phyloP scores from a whole-genome alignment of 2,329 filamentous ascomycete species.

The Arthrinium puccinioides region DNA sequence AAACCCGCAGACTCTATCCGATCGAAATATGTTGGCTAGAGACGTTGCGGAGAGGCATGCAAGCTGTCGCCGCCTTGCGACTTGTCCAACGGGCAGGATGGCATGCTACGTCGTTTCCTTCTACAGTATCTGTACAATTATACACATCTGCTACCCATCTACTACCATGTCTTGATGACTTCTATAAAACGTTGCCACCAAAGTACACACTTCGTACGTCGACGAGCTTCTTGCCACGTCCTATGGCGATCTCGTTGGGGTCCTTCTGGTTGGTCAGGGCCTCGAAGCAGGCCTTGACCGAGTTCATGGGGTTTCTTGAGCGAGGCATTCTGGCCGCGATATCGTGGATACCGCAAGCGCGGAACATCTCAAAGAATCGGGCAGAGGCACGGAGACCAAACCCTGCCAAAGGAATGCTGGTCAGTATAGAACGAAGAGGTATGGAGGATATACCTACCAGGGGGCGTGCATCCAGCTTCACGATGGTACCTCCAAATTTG shows the following conservation, averaged over 20 bases:
- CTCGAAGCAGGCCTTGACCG: slow-evolving; percentile 82
- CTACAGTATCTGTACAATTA: slow-evolving; percentile 2
- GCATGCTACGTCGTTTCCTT: neutral
- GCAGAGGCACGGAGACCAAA: slow-evolving; percentile 90
- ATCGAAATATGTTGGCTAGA: no score
- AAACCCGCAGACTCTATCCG: no score
- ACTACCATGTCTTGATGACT: slow-evolving; percentile 4
- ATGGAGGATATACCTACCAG: slow-evolving; percentile 55
- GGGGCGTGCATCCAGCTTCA: slow-evolving; percentile 78
- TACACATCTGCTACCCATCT: neutral
- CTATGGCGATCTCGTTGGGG: slow-evolving; percentile 83
- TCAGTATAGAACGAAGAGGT: neutral
- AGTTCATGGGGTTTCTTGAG: slow-evolving; percentile 94
- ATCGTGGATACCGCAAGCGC: slow-evolving; percentile 79
- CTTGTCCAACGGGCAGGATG: no score
- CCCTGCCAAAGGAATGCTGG: slow-evolving; percentile 42
- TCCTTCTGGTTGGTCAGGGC: slow-evolving; percentile 77
- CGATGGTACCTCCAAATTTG: slow-evolving; percentile 83
- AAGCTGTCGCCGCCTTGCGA: no score
- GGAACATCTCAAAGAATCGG: slow-evolving; percentile 91
- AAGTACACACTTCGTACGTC: slow-evolving; percentile 98
- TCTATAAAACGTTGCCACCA: slow-evolving; percentile 65
- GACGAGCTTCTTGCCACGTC: slow-evolving; percentile 88
- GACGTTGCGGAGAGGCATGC: no score
- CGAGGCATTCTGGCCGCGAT: slow-evolving; percentile 76